Conservation (phyloP, 2,329 filamentous ascomycete genomes). For the Penicillium sp. region DNA sequence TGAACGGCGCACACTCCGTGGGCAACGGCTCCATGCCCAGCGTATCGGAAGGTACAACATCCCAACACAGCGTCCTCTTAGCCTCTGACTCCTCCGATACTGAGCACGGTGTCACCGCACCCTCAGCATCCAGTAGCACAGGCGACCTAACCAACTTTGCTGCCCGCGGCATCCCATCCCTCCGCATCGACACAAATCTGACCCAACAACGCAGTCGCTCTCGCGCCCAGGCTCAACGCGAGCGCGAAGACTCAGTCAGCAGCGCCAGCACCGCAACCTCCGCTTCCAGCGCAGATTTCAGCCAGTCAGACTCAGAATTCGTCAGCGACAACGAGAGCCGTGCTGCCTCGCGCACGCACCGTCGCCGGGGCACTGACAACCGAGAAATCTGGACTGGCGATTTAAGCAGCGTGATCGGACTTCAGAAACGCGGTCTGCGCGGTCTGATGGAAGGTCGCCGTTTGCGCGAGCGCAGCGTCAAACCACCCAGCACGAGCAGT, state of each 20-base stretch:
- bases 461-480: conserved; percentile 67
- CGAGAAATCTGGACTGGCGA: conserved; percentile 70
- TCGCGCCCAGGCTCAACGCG: conserved; percentile 12
- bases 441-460: conserved; percentile 93
- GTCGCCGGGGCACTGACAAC: conserved; percentile 39
- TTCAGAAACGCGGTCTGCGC: conserved; percentile 89
- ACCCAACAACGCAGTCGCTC: conserved; percentile 19
- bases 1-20: conserved; percentile 36
- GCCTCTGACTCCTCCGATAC: conserved; percentile 42
- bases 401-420: conserved; percentile 83
- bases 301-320: conserved; percentile 38
- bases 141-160: conserved; percentile 25
- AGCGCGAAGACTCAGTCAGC: conserved; percentile 41
- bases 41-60: conserved; percentile 21
- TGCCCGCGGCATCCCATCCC: conserved; percentile 31
- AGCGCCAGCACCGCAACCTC: conserved; percentile 40
- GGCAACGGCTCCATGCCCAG: conserved; percentile 22
- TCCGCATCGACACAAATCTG: conserved; percentile 43
- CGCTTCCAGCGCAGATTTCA: conserved; percentile 39
- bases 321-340: conserved; percentile 25
- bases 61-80: conserved; percentile 29
- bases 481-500: conserved; percentile 26
- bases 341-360: conserved; percentile 37
- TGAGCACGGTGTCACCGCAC: conserved; percentile 31
- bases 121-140: conserved; percentile 29